Percentiles rank a stretch among this genome's conserved stretches.
Conservation (phyloP, 2,329 filamentous ascomycete species). For the Microcyclosporella mali region DNA sequence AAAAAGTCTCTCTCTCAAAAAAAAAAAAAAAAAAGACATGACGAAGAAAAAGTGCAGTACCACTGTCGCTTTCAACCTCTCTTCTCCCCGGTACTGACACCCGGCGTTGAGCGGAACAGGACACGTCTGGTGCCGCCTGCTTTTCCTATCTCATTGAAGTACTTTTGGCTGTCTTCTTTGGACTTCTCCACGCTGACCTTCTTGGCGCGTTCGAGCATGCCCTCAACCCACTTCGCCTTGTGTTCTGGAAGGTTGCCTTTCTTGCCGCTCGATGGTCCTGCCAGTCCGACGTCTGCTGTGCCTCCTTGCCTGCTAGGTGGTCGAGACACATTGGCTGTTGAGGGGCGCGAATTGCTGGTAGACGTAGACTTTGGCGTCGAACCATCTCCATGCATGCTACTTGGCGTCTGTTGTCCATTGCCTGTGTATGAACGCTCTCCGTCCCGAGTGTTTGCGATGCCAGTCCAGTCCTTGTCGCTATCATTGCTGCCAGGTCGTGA, state of each 20-base stretch:
- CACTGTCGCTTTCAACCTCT: neutral
- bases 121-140: conserved; percentile 67
- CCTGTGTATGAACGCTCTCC: conserved; percentile 1
- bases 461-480: conserved; percentile 8
- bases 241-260: conserved; percentile 49
- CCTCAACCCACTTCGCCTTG: conserved; percentile 74
- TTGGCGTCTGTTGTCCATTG: conserved; percentile 6
- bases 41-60: neutral
- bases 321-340: conserved; percentile 20
- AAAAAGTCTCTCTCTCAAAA: neutral
- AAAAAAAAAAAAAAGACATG: too few relatives aligned
- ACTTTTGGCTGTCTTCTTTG: conserved; percentile 28
- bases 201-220: conserved; percentile 72
- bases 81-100: neutral
- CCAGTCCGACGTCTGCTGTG: conserved; percentile 13
- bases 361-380: conserved; percentile 16
- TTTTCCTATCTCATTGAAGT: conserved; percentile 65
- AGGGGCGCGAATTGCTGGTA: conserved; percentile 18
- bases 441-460: neutral
- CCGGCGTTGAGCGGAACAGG: conserved; percentile 44
- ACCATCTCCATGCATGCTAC: neutral
- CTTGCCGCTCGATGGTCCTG: conserved; percentile 16
- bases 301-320: conserved; percentile 18
- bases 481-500: conserved; percentile 15
- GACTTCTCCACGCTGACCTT: conserved; percentile 52